phyloP scores from a whole-genome alignment of 164 flowering plant species.

The Annona squamosa region DNA sequence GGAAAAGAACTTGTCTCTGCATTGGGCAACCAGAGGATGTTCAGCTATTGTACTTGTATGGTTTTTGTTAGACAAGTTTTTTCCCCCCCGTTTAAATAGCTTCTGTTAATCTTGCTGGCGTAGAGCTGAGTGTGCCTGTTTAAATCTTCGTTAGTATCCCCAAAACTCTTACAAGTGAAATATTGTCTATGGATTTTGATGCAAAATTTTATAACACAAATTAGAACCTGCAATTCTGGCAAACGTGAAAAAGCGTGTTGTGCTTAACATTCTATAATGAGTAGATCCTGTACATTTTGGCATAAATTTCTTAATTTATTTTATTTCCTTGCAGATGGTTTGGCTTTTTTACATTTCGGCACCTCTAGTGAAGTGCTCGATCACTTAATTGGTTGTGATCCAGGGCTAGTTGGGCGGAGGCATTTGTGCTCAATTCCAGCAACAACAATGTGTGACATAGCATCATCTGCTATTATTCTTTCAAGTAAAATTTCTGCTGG shows the following conservation, averaged over 20 bases:
- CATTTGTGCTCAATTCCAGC: slow-evolving; percentile 95
- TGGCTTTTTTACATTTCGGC: slow-evolving; percentile 90
- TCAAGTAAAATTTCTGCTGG: slow-evolving; percentile 82
- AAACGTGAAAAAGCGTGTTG: no score
- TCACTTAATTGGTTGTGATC: slow-evolving; percentile 66
- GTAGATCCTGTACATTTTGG: background rate
- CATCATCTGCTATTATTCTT: slow-evolving; percentile 78
- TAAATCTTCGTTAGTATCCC: background rate
- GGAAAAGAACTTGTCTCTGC: slow-evolving; percentile 63
- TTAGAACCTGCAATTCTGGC: no score
- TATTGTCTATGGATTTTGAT: no score
- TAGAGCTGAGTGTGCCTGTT: background rate
- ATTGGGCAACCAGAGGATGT: slow-evolving; percentile 75
- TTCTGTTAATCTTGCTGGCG: background rate
- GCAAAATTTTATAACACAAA: no score
- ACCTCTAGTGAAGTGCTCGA: slow-evolving; percentile 95
- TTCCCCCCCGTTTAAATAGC: background rate
- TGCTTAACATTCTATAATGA: background rate
- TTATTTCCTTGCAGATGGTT: slow-evolving; percentile 54
- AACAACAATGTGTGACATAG: slow-evolving; percentile 81
- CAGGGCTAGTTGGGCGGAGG: slow-evolving; percentile 82
- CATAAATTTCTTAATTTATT: slow-evolving; percentile 2
- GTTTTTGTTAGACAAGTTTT: slow-evolving; percentile 11
- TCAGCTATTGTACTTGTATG: slow-evolving; percentile 96
- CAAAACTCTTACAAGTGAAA: no score